A percentile compares a stretch with the other conserved stretches of the same genome.
Evolutionary conservation across 2,329 filamentous ascomycete species (phyloP).

Genomic region (Sordariomycetes sp.): DNA sequence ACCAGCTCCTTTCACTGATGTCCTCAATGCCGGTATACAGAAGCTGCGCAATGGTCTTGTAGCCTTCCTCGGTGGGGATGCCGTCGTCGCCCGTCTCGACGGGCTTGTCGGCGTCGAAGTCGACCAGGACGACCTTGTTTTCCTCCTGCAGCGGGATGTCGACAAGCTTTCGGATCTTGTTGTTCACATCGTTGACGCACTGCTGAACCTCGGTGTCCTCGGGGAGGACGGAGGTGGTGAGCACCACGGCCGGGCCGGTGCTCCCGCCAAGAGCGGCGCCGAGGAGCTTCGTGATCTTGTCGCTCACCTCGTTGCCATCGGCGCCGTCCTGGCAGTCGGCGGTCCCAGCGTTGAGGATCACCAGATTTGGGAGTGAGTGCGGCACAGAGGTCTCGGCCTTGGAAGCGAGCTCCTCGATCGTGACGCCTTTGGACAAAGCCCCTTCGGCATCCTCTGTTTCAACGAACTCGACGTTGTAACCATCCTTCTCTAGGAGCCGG

Average conservation of each 20-base stretch:
- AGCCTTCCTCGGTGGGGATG: conserved; percentile 19
- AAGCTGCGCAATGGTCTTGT: conserved; percentile 19
- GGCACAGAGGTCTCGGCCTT: conserved; percentile 15
- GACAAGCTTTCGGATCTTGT: conserved; percentile 13
- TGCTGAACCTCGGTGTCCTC: conserved; percentile 12
- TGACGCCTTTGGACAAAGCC: conserved; percentile 20
- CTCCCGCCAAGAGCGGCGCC: conserved; percentile 14
- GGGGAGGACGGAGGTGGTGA: conserved; percentile 17
- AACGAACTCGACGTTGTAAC: conserved; percentile 21
- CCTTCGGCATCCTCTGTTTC: conserved; percentile 17
- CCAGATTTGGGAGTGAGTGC: conserved; percentile 18
- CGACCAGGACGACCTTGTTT: conserved; percentile 16
- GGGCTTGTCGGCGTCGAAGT: conserved; percentile 15
- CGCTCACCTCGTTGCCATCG: conserved; percentile 15
- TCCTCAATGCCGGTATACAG: conserved; percentile 16
- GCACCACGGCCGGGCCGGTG: conserved; percentile 18
- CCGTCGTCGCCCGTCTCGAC: conserved; percentile 12
- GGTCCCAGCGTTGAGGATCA: conserved; percentile 23
- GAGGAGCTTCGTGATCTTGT: conserved; percentile 15
- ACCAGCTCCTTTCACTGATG: conserved; percentile 8
- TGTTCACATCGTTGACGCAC: conserved; percentile 15
- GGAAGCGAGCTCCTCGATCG: conserved; percentile 17
- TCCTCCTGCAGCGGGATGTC: conserved; percentile 8
- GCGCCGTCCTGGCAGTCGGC: conserved; percentile 22
- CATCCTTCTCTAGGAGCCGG: conserved; percentile 15